phyloP scores from a whole-genome alignment of 2,329 filamentous ascomycete species.

The Aspergillus jensenii region DNA sequence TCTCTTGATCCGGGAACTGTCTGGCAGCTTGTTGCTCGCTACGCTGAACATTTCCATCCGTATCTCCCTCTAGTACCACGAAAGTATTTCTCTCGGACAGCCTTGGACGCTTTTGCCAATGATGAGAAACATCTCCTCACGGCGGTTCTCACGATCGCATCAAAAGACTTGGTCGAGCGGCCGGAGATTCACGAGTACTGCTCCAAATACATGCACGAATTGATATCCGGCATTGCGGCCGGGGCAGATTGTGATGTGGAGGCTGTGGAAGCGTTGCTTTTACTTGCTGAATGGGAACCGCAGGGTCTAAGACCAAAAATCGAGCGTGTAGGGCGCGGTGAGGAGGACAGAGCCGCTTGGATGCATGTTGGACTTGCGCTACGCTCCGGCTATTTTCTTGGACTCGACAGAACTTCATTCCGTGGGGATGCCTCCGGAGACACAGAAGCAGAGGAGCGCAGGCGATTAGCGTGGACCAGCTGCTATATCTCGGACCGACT shows the following conservation, averaged over 20 bases:
- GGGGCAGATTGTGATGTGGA: conserved; percentile 68
- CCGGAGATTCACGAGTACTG: conserved; percentile 65
- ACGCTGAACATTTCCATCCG: conserved; percentile 65
- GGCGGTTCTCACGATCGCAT: conserved; percentile 68
- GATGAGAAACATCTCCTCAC: conserved; percentile 68
- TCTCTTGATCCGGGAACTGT: conserved; percentile 51
- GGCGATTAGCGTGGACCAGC: conserved; percentile 67
- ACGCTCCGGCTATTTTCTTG: conserved; percentile 68
- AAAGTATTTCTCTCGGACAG: conserved; percentile 56
- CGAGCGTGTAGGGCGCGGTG: conserved; percentile 66
- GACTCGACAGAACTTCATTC: conserved; percentile 68
- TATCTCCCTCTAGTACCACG: conserved; percentile 68
- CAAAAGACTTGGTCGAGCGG: conserved; percentile 67
- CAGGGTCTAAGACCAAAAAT: conserved; percentile 62
- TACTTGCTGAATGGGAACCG: conserved; percentile 72
- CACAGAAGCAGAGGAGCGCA: conserved; percentile 60
- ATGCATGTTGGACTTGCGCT: conserved; percentile 73
- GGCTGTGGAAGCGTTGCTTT: conserved; percentile 67
- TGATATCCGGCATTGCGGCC: conserved; percentile 66
- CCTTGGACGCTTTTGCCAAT: conserved; percentile 57
- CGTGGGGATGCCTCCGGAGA: conserved; percentile 60
- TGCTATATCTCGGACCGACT: conserved; percentile 68
- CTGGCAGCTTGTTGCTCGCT: conserved; percentile 56
- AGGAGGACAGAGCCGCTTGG: conserved; percentile 74
- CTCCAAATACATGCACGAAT: conserved; percentile 67